A percentile compares a stretch with the other conserved stretches of the same genome.
Evolutionary conservation across 2,329 filamentous ascomycete species (phyloP).

Genomic region (Cordyceps javanica): DNA sequence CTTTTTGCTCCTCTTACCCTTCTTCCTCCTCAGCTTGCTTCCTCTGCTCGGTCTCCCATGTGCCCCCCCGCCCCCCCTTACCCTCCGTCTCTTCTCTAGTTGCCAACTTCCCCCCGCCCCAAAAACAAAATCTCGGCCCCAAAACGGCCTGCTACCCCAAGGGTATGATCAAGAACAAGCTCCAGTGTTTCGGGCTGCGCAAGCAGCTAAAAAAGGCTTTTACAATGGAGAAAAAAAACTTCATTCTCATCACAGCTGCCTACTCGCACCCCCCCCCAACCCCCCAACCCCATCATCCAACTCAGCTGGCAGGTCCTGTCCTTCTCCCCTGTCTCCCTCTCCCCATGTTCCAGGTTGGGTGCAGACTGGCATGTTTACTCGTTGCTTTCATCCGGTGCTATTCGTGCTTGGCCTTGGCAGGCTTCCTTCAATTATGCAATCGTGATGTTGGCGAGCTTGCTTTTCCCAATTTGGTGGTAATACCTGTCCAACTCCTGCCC

Average conservation of each 20-base stretch:
- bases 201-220: slow-evolving; percentile 2
- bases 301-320: not conserved
- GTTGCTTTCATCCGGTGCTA: not conserved
- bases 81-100: not conserved
- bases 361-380: not conserved
- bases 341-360: not conserved
- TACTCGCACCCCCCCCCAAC: no score
- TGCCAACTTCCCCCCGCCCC: not conserved
- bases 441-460: not conserved
- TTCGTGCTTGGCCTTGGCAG: not conserved
- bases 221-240: slow-evolving; percentile 7
- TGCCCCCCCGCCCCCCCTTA: no score
- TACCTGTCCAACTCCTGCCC: not conserved
- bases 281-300: not conserved
- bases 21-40: not conserved
- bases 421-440: not conserved
- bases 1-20: not conserved
- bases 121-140: not conserved
- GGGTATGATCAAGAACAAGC: not conserved
- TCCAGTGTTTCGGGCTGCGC: slow-evolving; percentile 8
- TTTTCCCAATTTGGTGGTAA: not conserved
- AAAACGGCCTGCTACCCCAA: slow-evolving; percentile 9
- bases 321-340: not conserved
- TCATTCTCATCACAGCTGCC: no score
- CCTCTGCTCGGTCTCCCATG: not conserved